Conservation (phyloP, 139 green algal species). For the Ettlia oleoabundans region DNA sequence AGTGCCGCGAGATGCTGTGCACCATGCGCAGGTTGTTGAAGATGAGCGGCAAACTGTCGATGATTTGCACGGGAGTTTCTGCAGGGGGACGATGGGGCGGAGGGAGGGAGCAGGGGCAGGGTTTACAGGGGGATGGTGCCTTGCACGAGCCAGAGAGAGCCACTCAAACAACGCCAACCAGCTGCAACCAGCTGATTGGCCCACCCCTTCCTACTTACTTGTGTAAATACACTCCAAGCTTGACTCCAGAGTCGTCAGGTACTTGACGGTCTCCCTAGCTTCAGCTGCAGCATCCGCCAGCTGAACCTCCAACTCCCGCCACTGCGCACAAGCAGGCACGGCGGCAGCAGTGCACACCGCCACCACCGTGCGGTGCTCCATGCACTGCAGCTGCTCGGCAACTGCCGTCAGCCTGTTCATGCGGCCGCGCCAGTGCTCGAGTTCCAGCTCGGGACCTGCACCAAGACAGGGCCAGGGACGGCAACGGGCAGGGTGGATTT, state of each 20-base stretch:
- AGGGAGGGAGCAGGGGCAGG: background rate
- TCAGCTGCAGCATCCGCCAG: slow-evolving; percentile 90
- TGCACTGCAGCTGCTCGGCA: slow-evolving; percentile 85
- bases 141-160: no score
- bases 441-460: slow-evolving; percentile 85
- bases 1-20: slow-evolving; percentile 92
- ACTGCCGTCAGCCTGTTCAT: slow-evolving; percentile 86
- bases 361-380: slow-evolving; percentile 78
- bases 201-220: slow-evolving; percentile 24
- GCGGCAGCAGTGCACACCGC: slow-evolving; percentile 70
- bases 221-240: slow-evolving; percentile 84
- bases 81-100: background rate
- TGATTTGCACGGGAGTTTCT: slow-evolving; percentile 65
- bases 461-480: slow-evolving; percentile 46
- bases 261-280: slow-evolving; percentile 94
- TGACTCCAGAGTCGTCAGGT: slow-evolving; percentile 88
- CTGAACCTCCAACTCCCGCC: slow-evolving; percentile 82
- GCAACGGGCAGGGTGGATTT: background rate
- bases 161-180: no score
- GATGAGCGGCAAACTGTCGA: slow-evolving; percentile 79
- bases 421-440: slow-evolving; percentile 85
- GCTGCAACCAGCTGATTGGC: no score
- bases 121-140: background rate
- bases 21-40: slow-evolving; percentile 86
- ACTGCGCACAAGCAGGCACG: slow-evolving; percentile 66